Base-by-base conservation (phyloP, 345 rosid genomes). In the Brassica incana region DNA sequence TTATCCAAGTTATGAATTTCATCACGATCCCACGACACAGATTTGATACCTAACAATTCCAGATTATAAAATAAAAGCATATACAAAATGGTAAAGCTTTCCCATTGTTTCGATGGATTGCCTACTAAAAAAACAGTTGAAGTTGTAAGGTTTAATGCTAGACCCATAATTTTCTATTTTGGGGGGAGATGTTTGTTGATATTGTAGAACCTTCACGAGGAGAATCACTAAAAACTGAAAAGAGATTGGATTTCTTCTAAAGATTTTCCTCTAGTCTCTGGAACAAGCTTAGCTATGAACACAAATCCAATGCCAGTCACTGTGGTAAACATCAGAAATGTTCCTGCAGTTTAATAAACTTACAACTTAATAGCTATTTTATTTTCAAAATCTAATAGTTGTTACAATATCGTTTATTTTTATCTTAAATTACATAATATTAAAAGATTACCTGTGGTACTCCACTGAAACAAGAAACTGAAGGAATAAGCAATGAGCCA, bases 191-290 rank as follows among this genome's bases (percentile, higher is more conserved):
- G 58, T 14, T 20, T 30, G 18, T 50, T 50, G 20, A 77, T 3
- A 20, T 8, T 60, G 64, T 60, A 23, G 63, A 58, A 23, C 66
- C 54, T 43, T 58, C 29, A 67, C 16, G 15, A 50, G 58, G 18
- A 12, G 65, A 73, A 15, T 52, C 69, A 40, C 25, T 16, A 69
- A 61, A 50, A 70, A 62, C 43, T 23, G 67, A 74, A 63, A 69
- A 67, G 59, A 59, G 83, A 81, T 40, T 87, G 90, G 5, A 88
- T 82, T 45, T 88, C 90, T 81, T 87, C 88, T 1, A 87, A 76
- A 8, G 81, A 78, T 75, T 84, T 78, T 8, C 90, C 90, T 78
- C 86, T 87, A 3, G 88, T 87, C 86, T 87, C 90, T 0, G 90
- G 90, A 38, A 87, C 89, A 67, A 82, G 40, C 80, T 83, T 84